Percentiles rank a stretch among this genome's conserved stretches.
phyloP scores from a whole-genome alignment of 768 basidiomycete genomes.

The Leccinum uliginosum region DNA sequence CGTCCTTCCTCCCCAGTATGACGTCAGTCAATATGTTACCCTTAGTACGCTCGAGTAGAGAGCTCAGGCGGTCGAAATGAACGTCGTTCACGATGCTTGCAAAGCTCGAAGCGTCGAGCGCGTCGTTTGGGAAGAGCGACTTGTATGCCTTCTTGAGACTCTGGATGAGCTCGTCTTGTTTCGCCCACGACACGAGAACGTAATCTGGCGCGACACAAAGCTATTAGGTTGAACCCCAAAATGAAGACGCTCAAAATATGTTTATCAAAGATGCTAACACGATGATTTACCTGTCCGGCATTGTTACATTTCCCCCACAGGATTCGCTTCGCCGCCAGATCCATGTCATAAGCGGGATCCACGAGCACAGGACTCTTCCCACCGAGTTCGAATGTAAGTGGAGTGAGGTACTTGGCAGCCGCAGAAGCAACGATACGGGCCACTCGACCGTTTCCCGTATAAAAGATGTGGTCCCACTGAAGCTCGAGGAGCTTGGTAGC shows the following conservation, averaged over 20 bases:
- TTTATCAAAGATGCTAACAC: neutral
- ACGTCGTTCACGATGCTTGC: slow-evolving; percentile 49
- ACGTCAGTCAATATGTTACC: slow-evolving; percentile 55
- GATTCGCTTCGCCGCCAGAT: slow-evolving; percentile 57
- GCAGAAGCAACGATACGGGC: slow-evolving; percentile 23
- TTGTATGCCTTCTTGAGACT: slow-evolving; percentile 41
- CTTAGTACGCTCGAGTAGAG: slow-evolving; percentile 48
- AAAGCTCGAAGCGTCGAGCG: slow-evolving; percentile 40
- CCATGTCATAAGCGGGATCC: slow-evolving; percentile 38
- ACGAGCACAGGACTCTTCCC: slow-evolving; percentile 47
- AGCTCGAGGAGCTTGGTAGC: slow-evolving; percentile 29
- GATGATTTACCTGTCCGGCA: slow-evolving; percentile 50
- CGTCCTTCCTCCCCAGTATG: slow-evolving; percentile 33
- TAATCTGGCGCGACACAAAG: slow-evolving; percentile 45
- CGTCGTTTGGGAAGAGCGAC: slow-evolving; percentile 52
- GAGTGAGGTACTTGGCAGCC: slow-evolving; percentile 33
- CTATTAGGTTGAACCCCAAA: slow-evolving; percentile 12
- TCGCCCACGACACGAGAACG: slow-evolving; percentile 36
- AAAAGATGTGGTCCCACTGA: slow-evolving; percentile 35
- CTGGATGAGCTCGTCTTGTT: slow-evolving; percentile 44
- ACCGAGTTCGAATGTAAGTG: slow-evolving; percentile 28
- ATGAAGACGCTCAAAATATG: neutral
- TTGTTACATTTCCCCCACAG: slow-evolving; percentile 66
- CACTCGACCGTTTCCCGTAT: slow-evolving; percentile 33
- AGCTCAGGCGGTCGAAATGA: slow-evolving; percentile 52